Evolutionary conservation across 148 eudicot genomes (phyloP), one percentile per base, ranked within the genome.

Genomic region (Rheum nobile): DNA sequence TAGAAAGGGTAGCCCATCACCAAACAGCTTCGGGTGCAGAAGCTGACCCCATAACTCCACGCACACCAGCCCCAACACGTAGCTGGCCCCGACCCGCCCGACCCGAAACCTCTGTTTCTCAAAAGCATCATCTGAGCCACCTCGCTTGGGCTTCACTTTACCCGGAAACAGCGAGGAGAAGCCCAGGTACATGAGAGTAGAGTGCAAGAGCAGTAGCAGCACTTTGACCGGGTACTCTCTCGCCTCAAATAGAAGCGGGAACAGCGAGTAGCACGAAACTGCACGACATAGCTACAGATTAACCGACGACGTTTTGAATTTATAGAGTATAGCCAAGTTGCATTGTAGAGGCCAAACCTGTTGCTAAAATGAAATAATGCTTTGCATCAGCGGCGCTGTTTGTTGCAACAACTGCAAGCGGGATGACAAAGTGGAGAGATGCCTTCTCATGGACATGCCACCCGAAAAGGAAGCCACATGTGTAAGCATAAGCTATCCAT

Each of bases 391-490:
- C 79, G 34, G 63, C 11, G 75, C 89, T 88, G 73, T 92, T 85
- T 37, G 81, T 9, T 47, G 99, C 90, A 83, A 86, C 86, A 73
- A 87, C 16, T 14, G 99, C 96, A 46, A 96, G 88, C 8, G 97
- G 99, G 32, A 92, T 87, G 54, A 96, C 84, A 76, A 95, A 92
- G 78, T 92, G 99, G 35, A 96, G 97, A 5, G 88, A 84, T 14
- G 97, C 97, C 86, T 92, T 96, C 81, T 92, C 97, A 46, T 92
- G 97, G 46, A 96, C 94, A 83, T 96, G 99, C 99, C 99, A 96
- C 8, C 97, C 99, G 79, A 96, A 96, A 50, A 96, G 44, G 75
- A 96, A 92, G 73, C 99, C 97, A 79, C 97, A 96, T 1, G 90
- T 80, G 83, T 92, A 96, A 39, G 99, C 99, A 86, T 96, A 96